Evolutionary conservation across 2,329 filamentous ascomycete species (phyloP), one percentile per base, ranked within the genome.

Genomic region (Fonsecaea pedrosoi): DNA sequence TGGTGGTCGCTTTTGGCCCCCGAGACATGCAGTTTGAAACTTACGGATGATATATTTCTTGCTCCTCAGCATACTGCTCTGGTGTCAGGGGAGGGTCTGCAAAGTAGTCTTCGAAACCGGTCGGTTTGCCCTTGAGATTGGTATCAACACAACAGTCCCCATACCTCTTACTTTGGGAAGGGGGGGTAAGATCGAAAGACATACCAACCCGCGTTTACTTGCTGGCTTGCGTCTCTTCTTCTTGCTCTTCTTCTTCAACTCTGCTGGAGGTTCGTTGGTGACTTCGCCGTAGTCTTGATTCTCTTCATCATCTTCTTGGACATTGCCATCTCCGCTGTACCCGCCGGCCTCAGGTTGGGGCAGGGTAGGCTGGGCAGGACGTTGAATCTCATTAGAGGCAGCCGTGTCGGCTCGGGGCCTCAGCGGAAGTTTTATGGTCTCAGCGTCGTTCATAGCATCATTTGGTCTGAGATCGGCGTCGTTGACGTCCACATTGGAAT

Each of bases 91-190:
- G 93, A 0, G 89, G 84, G 77, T 98, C 94, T 12, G 90, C 88
- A 75, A 87, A 95, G 77, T 87, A 92, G 69, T 93, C 89, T 86
- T 94, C 91, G 66, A 93, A 94, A 0, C 91, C 91, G 5, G 87
- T 90, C 4, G 82, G 81, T 66, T 81, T 79, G 56, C 73, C 75
- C 80, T 82, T 34, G 32, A 25, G 21, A 45, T 42, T 21, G 30
- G 55, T 10, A 21, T 67, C 48, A 69, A n/a, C 30, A 12, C 18
- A 25, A 50, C 7, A 10, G 18, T 50, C 21, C n/a, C 30, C 3
- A 4, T 7, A 25, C 25, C 21, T 15, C 18, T 48, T 32, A 2
- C 1, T 25, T 25, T 25, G 1, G 25, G n/a, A n/a, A n/a, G n/a
- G 21, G 25, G 18, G 15, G 12, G 25, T 7, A 7, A 70, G 73